These are phyloP conservation scores for Amaranthus cruentus DNA, from an alignment of 148 eudicot species.

Conservation along the genomic window DNA sequence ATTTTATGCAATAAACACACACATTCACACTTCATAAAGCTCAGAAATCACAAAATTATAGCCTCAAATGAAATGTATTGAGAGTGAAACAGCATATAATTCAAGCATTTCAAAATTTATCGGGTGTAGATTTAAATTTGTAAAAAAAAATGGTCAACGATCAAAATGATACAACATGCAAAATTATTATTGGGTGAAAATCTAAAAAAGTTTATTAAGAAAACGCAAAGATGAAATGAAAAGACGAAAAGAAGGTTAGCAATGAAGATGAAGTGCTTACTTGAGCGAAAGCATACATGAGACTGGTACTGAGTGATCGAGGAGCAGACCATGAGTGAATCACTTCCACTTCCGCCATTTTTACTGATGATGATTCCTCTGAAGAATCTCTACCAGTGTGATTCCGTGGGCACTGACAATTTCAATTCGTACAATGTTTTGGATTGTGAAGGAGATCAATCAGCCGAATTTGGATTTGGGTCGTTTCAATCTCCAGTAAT, in stretches of 20 bases:
- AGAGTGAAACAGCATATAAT: background rate
- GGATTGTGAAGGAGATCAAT: no score
- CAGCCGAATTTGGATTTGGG: no score
- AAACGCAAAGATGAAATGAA: slow-evolving; percentile 10
- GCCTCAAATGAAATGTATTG: background rate
- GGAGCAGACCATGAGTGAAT: slow-evolving; percentile 98
- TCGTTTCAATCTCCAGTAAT: no score
- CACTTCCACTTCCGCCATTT: slow-evolving; percentile 50
- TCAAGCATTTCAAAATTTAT: background rate
- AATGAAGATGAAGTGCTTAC: slow-evolving; percentile 35
- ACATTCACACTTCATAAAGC: background rate
- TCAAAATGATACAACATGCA: background rate
- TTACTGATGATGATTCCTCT: background rate
- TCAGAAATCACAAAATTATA: background rate
- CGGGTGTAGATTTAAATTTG: no score
- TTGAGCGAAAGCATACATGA: slow-evolving; percentile 98
- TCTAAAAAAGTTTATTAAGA: background rate
- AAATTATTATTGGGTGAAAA: background rate
- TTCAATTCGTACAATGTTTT: no score
- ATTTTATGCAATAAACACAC: background rate
- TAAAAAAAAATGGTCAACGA: background rate
- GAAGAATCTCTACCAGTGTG: no score
- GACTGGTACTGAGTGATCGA: slow-evolving; percentile 82
- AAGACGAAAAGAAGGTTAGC: slow-evolving; percentile 40
- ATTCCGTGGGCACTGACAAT: no score